Evolutionary conservation across 257 asterid genomes (phyloP), one percentile per base, ranked within the genome.

Genomic region (Leptodermis oblonga): DNA sequence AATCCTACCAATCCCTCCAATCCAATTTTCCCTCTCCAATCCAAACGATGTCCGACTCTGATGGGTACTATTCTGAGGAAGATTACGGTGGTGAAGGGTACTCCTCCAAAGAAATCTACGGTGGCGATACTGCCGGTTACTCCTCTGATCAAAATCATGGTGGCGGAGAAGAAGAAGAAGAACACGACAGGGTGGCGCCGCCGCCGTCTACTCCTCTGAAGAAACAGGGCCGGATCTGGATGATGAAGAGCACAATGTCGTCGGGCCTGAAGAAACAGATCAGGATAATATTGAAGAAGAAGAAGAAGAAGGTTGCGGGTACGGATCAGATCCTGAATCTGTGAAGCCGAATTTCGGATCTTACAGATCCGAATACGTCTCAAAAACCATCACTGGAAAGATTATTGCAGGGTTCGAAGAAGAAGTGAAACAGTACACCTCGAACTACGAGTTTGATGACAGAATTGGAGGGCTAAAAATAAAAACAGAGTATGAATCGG

Each of bases 391-490:
- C n/a, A n/a, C n/a, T n/a, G n/a, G n/a, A n/a, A n/a, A n/a, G n/a
- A n/a, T n/a, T n/a, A 69, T 46, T 18, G 49, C 23, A 4, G 71
- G 67, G 13, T 60, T n/a, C 46, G 67, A 65, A 61, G 62, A 71
- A 31, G 77, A 71, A 45, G 62, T 58, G 20, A 62, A 25, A 7
- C n/a, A n/a, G n/a, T 67, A 51, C 18, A 45, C 69, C 2, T 62
- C 73, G 2, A 34, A 31, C 8, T 6, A 10, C 7, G 70, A 67
- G 58, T 34, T 68, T 17, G 37, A 55, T 45, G 74, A 73, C 52
- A 73, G 64, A 23, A 14, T 23, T 30, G 36, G 39, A 1, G 79
- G 79, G 5, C 6, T 7, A 56, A 78, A 69, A n/a, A 69, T n/a
- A n/a, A n/a, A n/a, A n/a, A n/a, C n/a, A n/a, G n/a, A n/a, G n/a